These are phyloP conservation scores for Oryza rufipogon DNA, from an alignment of 176 grass and related monocot genomes.

Conservation along the genomic window DNA sequence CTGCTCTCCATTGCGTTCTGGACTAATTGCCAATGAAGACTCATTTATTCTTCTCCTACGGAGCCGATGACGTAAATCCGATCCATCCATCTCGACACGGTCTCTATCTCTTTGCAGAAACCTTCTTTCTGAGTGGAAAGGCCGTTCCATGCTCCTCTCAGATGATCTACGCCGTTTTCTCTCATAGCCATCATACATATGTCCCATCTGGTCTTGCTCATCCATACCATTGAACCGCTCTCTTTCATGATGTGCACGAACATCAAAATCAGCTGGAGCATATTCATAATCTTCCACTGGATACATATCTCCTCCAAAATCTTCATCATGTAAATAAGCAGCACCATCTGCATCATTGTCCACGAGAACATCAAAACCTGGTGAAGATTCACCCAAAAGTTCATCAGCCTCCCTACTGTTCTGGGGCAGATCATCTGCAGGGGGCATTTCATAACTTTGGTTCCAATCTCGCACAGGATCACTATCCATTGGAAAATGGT, in stretches of 20 bases:
- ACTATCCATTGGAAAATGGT: slow-evolving; percentile 40
- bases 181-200: slow-evolving; percentile 58
- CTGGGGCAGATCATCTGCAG: slow-evolving; percentile 59
- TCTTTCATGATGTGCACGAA: slow-evolving; percentile 52
- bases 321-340: slow-evolving; percentile 70
- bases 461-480: slow-evolving; percentile 52
- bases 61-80: slow-evolving; percentile 82
- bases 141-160: slow-evolving; percentile 57
- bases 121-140: slow-evolving; percentile 68
- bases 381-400: slow-evolving; percentile 72
- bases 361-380: slow-evolving; percentile 96
- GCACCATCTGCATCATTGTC: slow-evolving; percentile 69
- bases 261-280: slow-evolving; percentile 61
- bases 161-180: slow-evolving; percentile 62
- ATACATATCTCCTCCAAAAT: slow-evolving; percentile 71
- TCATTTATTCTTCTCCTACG: slow-evolving; percentile 70
- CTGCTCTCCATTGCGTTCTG: slow-evolving; percentile 40
- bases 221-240: slow-evolving; percentile 61
- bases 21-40: slow-evolving; percentile 49
- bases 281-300: slow-evolving; percentile 76
- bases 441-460: slow-evolving; percentile 41
- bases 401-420: slow-evolving; percentile 81
- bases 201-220: slow-evolving; percentile 41
- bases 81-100: slow-evolving; percentile 53
- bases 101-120: slow-evolving; percentile 42